Evolutionary conservation across 2,329 filamentous ascomycete species (phyloP).

Genomic region (Aspergillus quadricinctus): DNA sequence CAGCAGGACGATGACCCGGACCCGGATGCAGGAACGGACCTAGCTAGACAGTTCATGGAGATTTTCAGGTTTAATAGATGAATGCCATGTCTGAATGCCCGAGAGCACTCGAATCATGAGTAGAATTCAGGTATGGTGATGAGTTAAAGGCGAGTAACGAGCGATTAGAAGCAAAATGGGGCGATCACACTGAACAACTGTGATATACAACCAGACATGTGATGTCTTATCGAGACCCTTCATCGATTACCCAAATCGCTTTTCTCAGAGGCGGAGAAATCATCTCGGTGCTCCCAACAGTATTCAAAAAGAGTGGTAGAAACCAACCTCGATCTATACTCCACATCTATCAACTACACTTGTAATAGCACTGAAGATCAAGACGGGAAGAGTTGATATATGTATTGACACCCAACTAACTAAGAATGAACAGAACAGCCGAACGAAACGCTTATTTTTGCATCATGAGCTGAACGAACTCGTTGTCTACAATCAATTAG

Average conservation of each 20-base stretch:
- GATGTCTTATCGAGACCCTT: background rate
- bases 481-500: slow-evolving; percentile 63
- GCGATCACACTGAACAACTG: background rate
- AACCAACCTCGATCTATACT: slow-evolving; percentile 4
- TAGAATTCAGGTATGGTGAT: background rate
- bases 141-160: no score
- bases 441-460: slow-evolving; percentile 64
- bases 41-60: slow-evolving; percentile 45
- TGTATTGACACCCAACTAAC: slow-evolving; percentile 24
- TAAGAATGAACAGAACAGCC: slow-evolving; percentile 27
- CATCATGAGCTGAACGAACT: slow-evolving; percentile 94
- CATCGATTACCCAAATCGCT: background rate
- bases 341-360: slow-evolving; percentile 18
- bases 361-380: slow-evolving; percentile 16
- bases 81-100: background rate
- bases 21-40: slow-evolving; percentile 35
- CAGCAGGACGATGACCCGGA: slow-evolving; percentile 27
- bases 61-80: slow-evolving; percentile 41
- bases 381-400: slow-evolving; percentile 18
- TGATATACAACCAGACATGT: background rate
- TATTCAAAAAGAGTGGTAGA: slow-evolving; percentile 8
- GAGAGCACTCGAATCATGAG: background rate
- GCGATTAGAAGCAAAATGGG: background rate
- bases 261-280: background rate
- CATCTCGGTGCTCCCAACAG: background rate